A percentile compares a stretch with the other conserved stretches of the same genome.
phyloP scores from a whole-genome alignment of 225 moss, liverwort and hornwort species.

The Marchantia polymorpha region DNA sequence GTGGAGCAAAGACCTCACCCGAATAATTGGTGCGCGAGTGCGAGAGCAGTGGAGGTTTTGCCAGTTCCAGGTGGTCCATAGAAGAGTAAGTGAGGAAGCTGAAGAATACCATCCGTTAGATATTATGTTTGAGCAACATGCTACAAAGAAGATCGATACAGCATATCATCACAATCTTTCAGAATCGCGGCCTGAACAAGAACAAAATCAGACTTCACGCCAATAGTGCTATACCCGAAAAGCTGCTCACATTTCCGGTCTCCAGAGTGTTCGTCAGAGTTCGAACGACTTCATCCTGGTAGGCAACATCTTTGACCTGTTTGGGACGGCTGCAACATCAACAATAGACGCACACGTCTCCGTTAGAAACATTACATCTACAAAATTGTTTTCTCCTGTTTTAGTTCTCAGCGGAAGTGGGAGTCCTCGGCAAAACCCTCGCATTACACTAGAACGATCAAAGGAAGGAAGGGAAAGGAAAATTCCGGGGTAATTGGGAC shows the following conservation, averaged over 20 bases:
- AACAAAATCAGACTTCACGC: too few species aligned
- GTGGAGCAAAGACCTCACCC: constrained; percentile 41
- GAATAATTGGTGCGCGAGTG: constrained; percentile 89
- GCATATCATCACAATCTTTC: neutral
- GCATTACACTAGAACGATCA: neutral
- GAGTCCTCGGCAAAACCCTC: neutral
- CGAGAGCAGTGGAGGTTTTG: constrained; percentile 95
- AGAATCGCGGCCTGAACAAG: too few species aligned
- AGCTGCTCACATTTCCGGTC: constrained; percentile 71
- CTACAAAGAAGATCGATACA: neutral
- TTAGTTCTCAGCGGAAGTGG: neutral
- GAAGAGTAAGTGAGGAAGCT: constrained; percentile 88
- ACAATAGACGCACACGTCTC: neutral
- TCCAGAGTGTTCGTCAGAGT: constrained; percentile 89
- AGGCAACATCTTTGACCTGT: constrained; percentile 85
- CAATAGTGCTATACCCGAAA: neutral
- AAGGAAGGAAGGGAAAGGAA: neutral
- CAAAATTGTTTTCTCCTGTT: neutral
- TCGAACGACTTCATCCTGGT: constrained; percentile 89
- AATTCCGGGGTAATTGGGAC: neutral
- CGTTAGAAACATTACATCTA: neutral
- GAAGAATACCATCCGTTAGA: constrained; percentile 19
- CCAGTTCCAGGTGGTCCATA: constrained; percentile 97
- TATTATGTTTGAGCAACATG: neutral
- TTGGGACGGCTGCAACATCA: constrained; percentile 61